These are phyloP conservation scores for Sapria himalayana DNA, from an alignment of 345 rosid species.

Conservation along the genomic window DNA sequence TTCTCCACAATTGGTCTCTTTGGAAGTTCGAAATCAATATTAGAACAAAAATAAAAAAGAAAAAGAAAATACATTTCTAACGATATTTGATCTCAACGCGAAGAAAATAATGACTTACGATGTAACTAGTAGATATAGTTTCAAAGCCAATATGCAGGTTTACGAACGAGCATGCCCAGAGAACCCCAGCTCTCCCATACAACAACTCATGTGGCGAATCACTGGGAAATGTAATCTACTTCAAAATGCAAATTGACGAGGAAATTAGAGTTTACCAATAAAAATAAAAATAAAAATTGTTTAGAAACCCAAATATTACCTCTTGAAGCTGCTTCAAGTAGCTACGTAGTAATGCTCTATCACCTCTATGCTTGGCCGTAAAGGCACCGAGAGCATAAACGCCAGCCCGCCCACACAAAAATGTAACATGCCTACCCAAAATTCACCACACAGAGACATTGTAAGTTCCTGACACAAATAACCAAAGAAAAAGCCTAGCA, in stretches of 20 bases:
- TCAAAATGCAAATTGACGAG: background rate
- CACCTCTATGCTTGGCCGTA: constrained; percentile 35
- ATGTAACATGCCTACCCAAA: constrained; percentile 27
- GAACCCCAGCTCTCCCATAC: constrained; percentile 42
- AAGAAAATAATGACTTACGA: constrained; percentile 20
- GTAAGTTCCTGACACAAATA: background rate
- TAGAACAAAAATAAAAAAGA: background rate
- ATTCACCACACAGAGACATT: background rate
- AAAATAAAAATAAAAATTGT: background rate
- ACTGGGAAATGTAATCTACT: constrained; percentile 29
- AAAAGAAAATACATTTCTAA: too few species aligned
- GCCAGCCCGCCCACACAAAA: constrained; percentile 53
- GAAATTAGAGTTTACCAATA: background rate
- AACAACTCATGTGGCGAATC: constrained; percentile 37
- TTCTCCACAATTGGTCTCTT: constrained; percentile 37
- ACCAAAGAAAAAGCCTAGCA: background rate
- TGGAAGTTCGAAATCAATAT: constrained; percentile 6
- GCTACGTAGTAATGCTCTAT: constrained; percentile 17
- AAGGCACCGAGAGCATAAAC: constrained; percentile 61
- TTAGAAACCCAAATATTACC: constrained; percentile 10
- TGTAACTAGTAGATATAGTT: constrained; percentile 20
- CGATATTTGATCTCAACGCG: too few species aligned
- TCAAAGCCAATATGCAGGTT: constrained; percentile 35
- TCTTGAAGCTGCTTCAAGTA: constrained; percentile 28
- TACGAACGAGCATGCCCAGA: constrained; percentile 51